Percentiles rank a stretch among this genome's conserved stretches.
These are phyloP conservation scores for Austropuccinia psidii DNA, from an alignment of 1,284 basidiomycete species.

Conservation along the genomic window DNA sequence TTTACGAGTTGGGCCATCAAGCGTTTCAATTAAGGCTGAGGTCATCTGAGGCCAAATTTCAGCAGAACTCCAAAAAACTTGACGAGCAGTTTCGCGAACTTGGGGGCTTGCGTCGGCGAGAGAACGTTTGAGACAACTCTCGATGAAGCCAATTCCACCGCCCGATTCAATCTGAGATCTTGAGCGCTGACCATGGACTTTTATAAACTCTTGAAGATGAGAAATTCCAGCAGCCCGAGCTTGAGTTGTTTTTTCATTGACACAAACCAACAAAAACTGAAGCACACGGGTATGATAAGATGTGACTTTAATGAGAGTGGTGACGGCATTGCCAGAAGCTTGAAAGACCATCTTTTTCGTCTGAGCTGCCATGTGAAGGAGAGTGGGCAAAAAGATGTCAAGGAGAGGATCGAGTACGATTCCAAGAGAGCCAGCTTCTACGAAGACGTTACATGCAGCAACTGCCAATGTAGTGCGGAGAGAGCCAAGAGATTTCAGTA, in stretches of 20 bases:
- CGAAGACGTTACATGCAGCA: constrained; percentile 69
- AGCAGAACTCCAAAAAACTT: constrained; percentile 73
- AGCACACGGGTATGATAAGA: constrained; percentile 67
- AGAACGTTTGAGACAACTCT: constrained; percentile 63
- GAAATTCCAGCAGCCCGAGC: constrained; percentile 59
- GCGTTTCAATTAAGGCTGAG: constrained; percentile 56
- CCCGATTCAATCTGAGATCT: constrained; percentile 45
- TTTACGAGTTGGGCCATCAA: constrained; percentile 67
- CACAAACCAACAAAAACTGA: constrained; percentile 62
- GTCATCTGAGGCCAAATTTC: constrained; percentile 66
- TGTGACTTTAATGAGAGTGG: constrained; percentile 62
- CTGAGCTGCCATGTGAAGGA: constrained; percentile 77
- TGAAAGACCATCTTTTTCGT: constrained; percentile 93
- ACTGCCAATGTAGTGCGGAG: constrained; percentile 83
- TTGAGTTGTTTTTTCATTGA: constrained; percentile 69
- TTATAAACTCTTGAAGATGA: constrained; percentile 46
- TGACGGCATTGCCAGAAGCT: constrained; percentile 68
- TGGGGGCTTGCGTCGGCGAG: constrained; percentile 70
- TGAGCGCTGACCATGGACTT: constrained; percentile 42
- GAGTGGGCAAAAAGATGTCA: constrained; percentile 64
- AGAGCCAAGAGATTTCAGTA: constrained; percentile 78
- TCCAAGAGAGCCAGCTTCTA: constrained; percentile 69
- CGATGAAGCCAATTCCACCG: constrained; percentile 62
- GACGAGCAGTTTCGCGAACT: constrained; percentile 67
- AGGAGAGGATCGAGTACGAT: constrained; percentile 65